A percentile compares a stretch with the other conserved stretches of the same genome.
Evolutionary conservation across 179 eudicot species (phyloP).

Genomic region (Silene noctiflora): DNA sequence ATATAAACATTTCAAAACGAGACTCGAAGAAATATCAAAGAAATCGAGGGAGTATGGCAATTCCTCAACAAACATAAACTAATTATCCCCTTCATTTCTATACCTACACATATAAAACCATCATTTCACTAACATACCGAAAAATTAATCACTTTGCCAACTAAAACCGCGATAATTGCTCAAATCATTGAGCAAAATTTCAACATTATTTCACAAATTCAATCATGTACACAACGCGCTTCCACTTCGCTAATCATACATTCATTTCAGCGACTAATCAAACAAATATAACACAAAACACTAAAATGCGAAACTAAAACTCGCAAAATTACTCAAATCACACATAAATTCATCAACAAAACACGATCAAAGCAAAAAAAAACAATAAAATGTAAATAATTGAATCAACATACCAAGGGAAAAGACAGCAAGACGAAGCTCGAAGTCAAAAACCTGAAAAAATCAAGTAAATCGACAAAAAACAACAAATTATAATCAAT

Average conservation of each 20-base stretch:
- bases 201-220: slow-evolving; percentile 9
- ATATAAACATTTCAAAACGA: too few species aligned
- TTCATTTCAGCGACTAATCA: not conserved
- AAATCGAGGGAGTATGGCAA: too few species aligned
- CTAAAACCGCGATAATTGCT: not conserved
- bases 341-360: not conserved
- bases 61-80: not conserved
- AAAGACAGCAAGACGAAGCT: slow-evolving; percentile 27
- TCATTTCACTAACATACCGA: not conserved
- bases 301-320: not conserved
- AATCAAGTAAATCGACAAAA: not conserved
- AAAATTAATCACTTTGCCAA: too few species aligned
- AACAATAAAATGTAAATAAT: not conserved
- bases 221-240: not conserved
- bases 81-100: not conserved
- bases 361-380: slow-evolving; percentile 5
- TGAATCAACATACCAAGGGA: slow-evolving; percentile 19
- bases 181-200: not conserved
- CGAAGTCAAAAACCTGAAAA: slow-evolving; percentile 19
- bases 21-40: not conserved
- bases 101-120: not conserved
- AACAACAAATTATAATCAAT: not conserved
- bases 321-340: not conserved
- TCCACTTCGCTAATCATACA: not conserved
- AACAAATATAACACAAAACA: not conserved